A percentile compares a stretch with the other conserved stretches of the same genome.
Evolutionary conservation across 345 rosid genomes (phyloP).

Genomic region (Eucalyptus guilfoylei): DNA sequence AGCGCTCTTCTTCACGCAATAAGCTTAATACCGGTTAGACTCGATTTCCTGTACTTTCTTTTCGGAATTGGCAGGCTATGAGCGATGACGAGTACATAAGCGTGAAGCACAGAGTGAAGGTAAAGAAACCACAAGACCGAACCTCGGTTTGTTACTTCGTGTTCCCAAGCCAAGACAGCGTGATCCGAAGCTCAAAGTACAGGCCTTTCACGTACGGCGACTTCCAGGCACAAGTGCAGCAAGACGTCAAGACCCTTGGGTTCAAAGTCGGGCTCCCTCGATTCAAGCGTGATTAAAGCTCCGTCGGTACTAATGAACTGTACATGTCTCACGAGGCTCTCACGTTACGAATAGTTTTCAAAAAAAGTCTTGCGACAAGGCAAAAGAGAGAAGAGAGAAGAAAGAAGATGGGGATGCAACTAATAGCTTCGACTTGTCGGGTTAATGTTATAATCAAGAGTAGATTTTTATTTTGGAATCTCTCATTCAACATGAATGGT

Average conservation of each 20-base stretch:
- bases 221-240: conserved; percentile 60
- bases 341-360: neutral
- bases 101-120: conserved; percentile 52
- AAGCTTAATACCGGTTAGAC: neutral
- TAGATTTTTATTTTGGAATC: neutral
- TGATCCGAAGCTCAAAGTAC: conserved; percentile 52
- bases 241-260: conserved; percentile 46
- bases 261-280: conserved; percentile 59
- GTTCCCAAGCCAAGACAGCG: conserved; percentile 43
- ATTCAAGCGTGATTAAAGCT: conserved; percentile 14
- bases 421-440: neutral
- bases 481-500: neutral
- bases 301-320: neutral
- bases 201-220: conserved; percentile 60
- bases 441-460: neutral
- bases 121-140: conserved; percentile 30
- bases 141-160: conserved; percentile 73
- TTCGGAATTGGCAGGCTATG: conserved; percentile 30
- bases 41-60: neutral
- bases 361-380: rapidly evolving
- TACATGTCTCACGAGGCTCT: neutral
- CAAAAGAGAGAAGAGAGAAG: neutral
- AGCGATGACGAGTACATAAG: conserved; percentile 60
- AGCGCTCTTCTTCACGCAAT: neutral
- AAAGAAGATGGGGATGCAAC: neutral